Base-by-base conservation (phyloP, 225 moss, liverwort and hornwort genomes). In the Antitrichia curtipendula region DNA sequence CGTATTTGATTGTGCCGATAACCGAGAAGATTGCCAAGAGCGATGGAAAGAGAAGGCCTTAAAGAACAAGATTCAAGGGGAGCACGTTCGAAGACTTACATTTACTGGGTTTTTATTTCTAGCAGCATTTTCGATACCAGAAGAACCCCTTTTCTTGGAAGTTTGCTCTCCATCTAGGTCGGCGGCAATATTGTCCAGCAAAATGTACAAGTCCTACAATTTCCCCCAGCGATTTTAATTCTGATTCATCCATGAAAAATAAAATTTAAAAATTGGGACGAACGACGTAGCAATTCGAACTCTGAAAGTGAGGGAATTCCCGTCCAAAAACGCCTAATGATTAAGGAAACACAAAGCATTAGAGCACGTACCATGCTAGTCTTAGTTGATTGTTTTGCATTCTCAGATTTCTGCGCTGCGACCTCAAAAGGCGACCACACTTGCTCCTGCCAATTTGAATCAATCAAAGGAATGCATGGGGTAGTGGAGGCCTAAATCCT, bases 371-470 rank as follows among this genome's bases (percentile, higher is more conserved):
- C 93, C 86, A 60, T 88, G 70, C 62, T 80, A 45, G 82, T 85
- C 54, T 77, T 86, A 53, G 83, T 78, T 47, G 87, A 90, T 54
- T 66, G 75, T 63, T 40, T 85, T 70, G 38, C 32, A 32, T 81
- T 66, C 82, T 90, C 92, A 77, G 87, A 65, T 72, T 71, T 88
- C 80, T 85, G 85, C 38, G 59, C 71, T 68, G 32, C 56, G 41
- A 53, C 78, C 58, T 94, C 91, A 50, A 94, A 94, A 78, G 94
- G 92, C 47, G 92, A 94, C 94, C 94, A 94, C 50, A 92, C 91
- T 58, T 94, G 94, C 83, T 91, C 92, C 94, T 94, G 84, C 81
- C 68, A 84, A 79, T 82, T 85, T 64, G 41, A 78, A 80, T 62
- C 82, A 89, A 47, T 75, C 85, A 41, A 77, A 53, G n/a, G 43